Base-by-base conservation (phyloP, 345 rosid species). In the Eucalyptus sp. region DNA sequence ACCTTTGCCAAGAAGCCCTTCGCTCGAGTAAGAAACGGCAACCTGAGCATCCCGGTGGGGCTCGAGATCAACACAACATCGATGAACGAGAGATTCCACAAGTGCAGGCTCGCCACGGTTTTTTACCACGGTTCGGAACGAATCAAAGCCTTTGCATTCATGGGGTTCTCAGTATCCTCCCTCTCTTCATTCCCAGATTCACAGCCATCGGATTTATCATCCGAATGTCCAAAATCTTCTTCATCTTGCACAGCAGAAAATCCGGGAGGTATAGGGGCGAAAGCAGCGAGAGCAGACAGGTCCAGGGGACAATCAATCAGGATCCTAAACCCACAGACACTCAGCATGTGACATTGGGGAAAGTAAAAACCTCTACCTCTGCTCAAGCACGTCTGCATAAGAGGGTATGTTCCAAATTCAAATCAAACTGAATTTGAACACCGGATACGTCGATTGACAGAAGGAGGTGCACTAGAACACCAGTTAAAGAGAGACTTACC, bases 1-100 rank as follows among this genome's bases (percentile, higher is more conserved):
- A 97, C 99, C 98, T 96, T 95, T 15, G 99, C 98, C 79, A 94
- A 94, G 91, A 96, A 97, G 13, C 93, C 93, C 66, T 92, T 91
- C 86, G 50, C 89, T 80, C 90, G 94, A 79, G 97, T 95, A 79
- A 97, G 95, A 91, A 94, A 95, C 0, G 97, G 99, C 87, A 96
- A 93, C 50, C 99, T 98, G 24, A 97, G 96, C 93, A 97, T 92
- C 86, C 99, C 95, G 94, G 92, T 92, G 20, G 96, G 95, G 88
- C 95, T 97, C 20, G 98, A 94, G 68, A 97, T 96, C 51, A 96
- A 91, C 81, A 97, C 95, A 81, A 96, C 54, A 87, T 96, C 96
- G 87, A 96, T 94, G 13, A 95, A 96, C 86, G 97, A 94, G 91
- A 85, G 93, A 87, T 96, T 95, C 98, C 97, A 96, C 89, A 96